phyloP scores from a whole-genome alignment of 306 rosid species.

The Fragaria nilgerrensis region DNA sequence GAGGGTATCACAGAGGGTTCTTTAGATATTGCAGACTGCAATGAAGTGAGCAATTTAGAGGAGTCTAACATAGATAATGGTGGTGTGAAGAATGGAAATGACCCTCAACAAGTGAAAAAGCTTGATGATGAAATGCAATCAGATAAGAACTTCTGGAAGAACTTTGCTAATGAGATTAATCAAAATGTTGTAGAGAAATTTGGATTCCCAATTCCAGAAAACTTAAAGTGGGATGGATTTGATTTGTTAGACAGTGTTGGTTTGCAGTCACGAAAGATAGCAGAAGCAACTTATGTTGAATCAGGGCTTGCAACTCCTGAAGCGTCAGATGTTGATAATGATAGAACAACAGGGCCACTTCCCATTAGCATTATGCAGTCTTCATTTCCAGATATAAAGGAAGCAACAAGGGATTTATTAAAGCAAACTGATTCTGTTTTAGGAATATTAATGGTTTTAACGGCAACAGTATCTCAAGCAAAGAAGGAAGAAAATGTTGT shows the following conservation, averaged over 20 bases:
- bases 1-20: slow-evolving; percentile 36
- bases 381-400: slow-evolving; percentile 78
- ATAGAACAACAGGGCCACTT: slow-evolving; percentile 41
- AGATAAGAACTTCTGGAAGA: slow-evolving; percentile 72
- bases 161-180: slow-evolving; percentile 63
- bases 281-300: slow-evolving; percentile 70
- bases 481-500: slow-evolving; percentile 45
- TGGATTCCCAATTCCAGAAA: slow-evolving; percentile 68
- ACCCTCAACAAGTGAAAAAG: slow-evolving; percentile 32
- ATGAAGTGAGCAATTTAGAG: slow-evolving; percentile 29
- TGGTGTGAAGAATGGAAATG: slow-evolving; percentile 39
- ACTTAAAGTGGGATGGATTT: slow-evolving; percentile 87
- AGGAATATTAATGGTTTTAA: slow-evolving; percentile 86
- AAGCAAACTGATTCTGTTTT: slow-evolving; percentile 90
- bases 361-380: slow-evolving; percentile 48
- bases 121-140: slow-evolving; percentile 42
- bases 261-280: slow-evolving; percentile 64
- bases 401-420: slow-evolving; percentile 64
- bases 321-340: slow-evolving; percentile 34
- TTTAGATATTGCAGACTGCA: slow-evolving; percentile 19
- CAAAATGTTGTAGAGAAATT: slow-evolving; percentile 70
- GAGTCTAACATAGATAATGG: slow-evolving; percentile 29
- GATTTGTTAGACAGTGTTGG: slow-evolving; percentile 76
- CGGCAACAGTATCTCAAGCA: slow-evolving; percentile 71
- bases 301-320: slow-evolving; percentile 87